Evolutionary conservation across 768 basidiomycete genomes (phyloP).

Genomic region (Tylopilus subfusipes): DNA sequence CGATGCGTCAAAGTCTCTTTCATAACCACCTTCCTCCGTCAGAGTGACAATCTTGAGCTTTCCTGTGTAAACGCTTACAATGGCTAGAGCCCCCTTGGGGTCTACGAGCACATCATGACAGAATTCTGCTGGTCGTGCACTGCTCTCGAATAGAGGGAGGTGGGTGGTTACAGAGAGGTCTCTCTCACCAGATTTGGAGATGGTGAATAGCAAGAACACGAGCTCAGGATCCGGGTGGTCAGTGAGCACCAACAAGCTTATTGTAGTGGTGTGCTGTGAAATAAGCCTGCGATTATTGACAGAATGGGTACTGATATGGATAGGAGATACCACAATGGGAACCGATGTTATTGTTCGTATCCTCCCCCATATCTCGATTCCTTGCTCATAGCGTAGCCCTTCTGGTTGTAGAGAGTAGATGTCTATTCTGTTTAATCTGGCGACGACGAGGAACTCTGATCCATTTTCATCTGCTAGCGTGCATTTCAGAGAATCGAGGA

Average conservation of each 20-base stretch:
- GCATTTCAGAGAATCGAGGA: conserved; percentile 67
- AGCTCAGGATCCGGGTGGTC: conserved; percentile 77
- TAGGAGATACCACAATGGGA: conserved; percentile 46
- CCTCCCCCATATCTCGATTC: conserved; percentile 66
- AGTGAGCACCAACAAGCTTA: conserved; percentile 59
- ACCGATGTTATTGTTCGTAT: conserved; percentile 54
- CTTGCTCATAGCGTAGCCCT: conserved; percentile 58
- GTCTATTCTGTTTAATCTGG: conserved; percentile 63
- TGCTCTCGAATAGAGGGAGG: conserved; percentile 54
- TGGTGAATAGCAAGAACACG: conserved; percentile 54
- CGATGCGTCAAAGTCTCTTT: conserved; percentile 62
- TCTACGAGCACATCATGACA: conserved; percentile 68
- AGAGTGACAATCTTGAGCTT: conserved; percentile 64
- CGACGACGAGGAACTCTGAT: conserved; percentile 64
- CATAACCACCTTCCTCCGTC: conserved; percentile 47
- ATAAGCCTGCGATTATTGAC: conserved; percentile 6
- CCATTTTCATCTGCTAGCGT: conserved; percentile 46
- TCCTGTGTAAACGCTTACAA: conserved; percentile 65
- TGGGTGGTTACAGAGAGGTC: conserved; percentile 41
- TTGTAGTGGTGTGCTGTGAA: conserved; percentile 31
- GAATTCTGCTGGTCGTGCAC: conserved; percentile 64
- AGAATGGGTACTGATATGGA: background rate
- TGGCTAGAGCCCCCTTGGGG: conserved; percentile 54
- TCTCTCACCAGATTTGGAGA: conserved; percentile 31
- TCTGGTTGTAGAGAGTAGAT: conserved; percentile 61